These are phyloP conservation scores for Daldinia concentrica DNA, from an alignment of 495 filamentous ascomycete species.

Conservation along the genomic window DNA sequence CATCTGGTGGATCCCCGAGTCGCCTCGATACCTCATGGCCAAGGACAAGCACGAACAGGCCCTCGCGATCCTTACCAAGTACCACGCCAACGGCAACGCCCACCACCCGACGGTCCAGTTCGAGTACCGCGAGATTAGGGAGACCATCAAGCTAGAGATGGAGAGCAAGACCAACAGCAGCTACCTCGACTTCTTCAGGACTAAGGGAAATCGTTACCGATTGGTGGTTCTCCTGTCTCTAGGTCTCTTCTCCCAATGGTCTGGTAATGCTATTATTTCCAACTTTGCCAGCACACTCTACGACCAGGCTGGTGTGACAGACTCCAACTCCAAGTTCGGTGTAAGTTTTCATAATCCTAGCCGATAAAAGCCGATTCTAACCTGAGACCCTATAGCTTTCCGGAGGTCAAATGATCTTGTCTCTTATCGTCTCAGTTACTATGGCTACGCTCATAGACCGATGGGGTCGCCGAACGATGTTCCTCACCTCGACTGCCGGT, in stretches of 20 bases:
- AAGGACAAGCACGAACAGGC: conserved; percentile 73
- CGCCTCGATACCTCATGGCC: conserved; percentile 70
- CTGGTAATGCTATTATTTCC: conserved; percentile 72
- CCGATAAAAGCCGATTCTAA: conserved; percentile 8
- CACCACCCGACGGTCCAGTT: conserved; percentile 67
- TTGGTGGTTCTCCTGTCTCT: conserved; percentile 65
- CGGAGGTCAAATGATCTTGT: conserved; percentile 60
- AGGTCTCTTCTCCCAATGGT: conserved; percentile 74
- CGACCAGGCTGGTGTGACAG: conserved; percentile 63
- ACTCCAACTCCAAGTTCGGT: conserved; percentile 60
- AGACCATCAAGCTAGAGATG: conserved; percentile 64
- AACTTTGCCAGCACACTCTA: conserved; percentile 71
- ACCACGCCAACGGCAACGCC: conserved; percentile 66
- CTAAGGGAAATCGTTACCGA: conserved; percentile 74
- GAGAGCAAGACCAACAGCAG: conserved; percentile 55
- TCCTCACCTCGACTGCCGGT: conserved; percentile 65
- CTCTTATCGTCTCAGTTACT: conserved; percentile 61
- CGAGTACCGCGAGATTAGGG: conserved; percentile 68
- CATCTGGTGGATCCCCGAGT: conserved; percentile 70
- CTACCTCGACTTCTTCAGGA: conserved; percentile 69
- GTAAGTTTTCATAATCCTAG: conserved; percentile 41
- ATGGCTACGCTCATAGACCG: conserved; percentile 69
- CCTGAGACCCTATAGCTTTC: conserved; percentile 51
- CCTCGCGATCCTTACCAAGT: conserved; percentile 63
- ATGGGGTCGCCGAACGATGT: conserved; percentile 66